Evolutionary conservation across 345 rosid genomes (phyloP), one percentile per base, ranked within the genome.

Genomic region (Eucalyptus coolabah): DNA sequence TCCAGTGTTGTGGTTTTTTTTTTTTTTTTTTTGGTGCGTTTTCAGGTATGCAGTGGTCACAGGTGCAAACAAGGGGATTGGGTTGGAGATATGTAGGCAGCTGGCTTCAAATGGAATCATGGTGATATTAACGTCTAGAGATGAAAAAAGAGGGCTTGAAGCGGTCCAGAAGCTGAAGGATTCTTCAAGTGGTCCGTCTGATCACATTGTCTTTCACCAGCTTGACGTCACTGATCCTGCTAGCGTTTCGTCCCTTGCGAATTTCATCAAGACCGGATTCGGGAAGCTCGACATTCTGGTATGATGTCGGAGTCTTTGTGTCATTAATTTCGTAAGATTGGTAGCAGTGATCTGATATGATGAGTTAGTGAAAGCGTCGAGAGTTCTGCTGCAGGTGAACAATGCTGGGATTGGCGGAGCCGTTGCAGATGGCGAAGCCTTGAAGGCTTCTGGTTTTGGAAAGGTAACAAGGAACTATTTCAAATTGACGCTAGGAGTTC

Each of bases 271-370:
- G 40, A 86, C 86, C 40, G 83, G 86, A 18, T 89, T 90, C 23
- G 90, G 91, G 40, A 92, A 91, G 81, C 93, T 92, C 40, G 93
- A 92, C 86, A 92, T 92, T 19, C 56, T 92, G 90, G 92, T 91
- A 87, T 34, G 12, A 26, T 8, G 42, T 26, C 87, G 49, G 28
- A 53, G 37, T 51, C 50, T 82, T 11, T 49, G n/a, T 23, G n/a
- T 34, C 12, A 47, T 56, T 32, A 12, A 87, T 63, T 65, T 44
- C 5, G 45, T 24, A 18, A 69, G 37, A 44, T 28, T 30, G 17
- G 34, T 69, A 32, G 81, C 42, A 34, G 81, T 9, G 24, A 69
- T 69, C 42, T 11, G 6, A 69, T 69, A 34, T 69, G 81, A 69
- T 69, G 81, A 69, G 42, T 65, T 65, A 65, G 32, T 65, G 37